phyloP scores from a whole-genome alignment of 331 rosid genomes.

The Malus hybrid region DNA sequence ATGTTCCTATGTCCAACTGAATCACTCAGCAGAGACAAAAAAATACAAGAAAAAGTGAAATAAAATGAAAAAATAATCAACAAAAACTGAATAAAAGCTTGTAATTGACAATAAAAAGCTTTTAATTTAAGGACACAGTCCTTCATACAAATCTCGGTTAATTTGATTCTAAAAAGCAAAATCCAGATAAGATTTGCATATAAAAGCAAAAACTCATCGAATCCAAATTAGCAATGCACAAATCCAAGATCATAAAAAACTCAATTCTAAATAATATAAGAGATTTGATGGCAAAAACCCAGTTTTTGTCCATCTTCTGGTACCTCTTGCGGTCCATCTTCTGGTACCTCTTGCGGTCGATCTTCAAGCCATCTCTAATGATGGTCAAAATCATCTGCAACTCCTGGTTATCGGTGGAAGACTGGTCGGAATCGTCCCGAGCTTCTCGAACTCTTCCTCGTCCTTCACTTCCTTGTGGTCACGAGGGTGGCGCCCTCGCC shows the following conservation, averaged over 20 bases:
- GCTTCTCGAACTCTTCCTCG: too few relatives aligned
- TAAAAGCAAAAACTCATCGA: not conserved
- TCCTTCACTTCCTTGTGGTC: too few relatives aligned
- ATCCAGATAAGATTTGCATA: not conserved
- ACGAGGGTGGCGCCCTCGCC: too few relatives aligned
- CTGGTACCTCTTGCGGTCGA: slow-evolving; percentile 36
- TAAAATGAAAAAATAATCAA: too few relatives aligned
- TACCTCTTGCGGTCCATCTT: slow-evolving; percentile 26
- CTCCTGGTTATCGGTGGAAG: slow-evolving; percentile 81
- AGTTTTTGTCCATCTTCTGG: slow-evolving; percentile 57
- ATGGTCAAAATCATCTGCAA: slow-evolving; percentile 72
- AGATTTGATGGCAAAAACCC: slow-evolving; percentile 14
- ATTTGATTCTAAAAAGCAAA: not conserved
- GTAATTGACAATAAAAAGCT: too few relatives aligned
- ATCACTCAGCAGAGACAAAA: too few relatives aligned
- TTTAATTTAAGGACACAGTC: too few relatives aligned
- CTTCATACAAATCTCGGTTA: too few relatives aligned
- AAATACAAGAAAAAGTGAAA: too few relatives aligned
- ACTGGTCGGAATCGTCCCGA: slow-evolving; percentile 36
- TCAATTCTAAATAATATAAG: slow-evolving; percentile 4
- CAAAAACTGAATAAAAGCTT: too few relatives aligned
- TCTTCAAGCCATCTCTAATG: slow-evolving; percentile 68
- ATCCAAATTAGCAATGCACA: not conserved
- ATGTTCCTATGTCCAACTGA: too few relatives aligned
- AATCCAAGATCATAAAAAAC: not conserved